Conservation (phyloP, 306 rosid genomes). For the Glycyrrhiza uralensis region DNA sequence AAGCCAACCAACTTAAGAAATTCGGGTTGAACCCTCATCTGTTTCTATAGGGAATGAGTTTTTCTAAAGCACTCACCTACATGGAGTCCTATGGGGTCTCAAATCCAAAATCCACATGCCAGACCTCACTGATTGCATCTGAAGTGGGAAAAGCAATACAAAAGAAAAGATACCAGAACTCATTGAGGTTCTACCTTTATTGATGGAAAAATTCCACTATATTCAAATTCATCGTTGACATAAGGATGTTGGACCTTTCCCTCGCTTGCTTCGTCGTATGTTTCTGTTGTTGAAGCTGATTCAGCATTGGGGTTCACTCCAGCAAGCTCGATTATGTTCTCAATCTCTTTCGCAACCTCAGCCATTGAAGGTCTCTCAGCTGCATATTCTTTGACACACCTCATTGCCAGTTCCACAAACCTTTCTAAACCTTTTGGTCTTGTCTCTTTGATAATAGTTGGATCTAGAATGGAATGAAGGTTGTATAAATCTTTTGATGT, state of each 20-base stretch:
- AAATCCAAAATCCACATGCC: constrained; percentile 24
- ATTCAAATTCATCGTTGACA: constrained; percentile 25
- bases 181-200: constrained; percentile 41
- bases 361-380: constrained; percentile 67
- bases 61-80: background rate
- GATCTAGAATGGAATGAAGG: constrained; percentile 55
- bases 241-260: constrained; percentile 35
- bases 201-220: constrained; percentile 47
- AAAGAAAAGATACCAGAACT: background rate
- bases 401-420: constrained; percentile 59
- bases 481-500: constrained; percentile 49
- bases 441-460: constrained; percentile 31
- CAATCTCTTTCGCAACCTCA: constrained; percentile 70
- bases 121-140: constrained; percentile 2
- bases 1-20: constrained; percentile 7
- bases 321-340: constrained; percentile 47
- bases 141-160: background rate
- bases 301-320: constrained; percentile 50
- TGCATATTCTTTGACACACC: constrained; percentile 58
- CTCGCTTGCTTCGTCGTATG: constrained; percentile 26
- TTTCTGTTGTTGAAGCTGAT: constrained; percentile 49
- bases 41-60: background rate
- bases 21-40: background rate
- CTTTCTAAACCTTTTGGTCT: constrained; percentile 47
- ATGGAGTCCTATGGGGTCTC: background rate